These are phyloP conservation scores for Geotrichum bryndzae DNA, from an alignment of 1,139 yeast species.

Conservation along the genomic window DNA sequence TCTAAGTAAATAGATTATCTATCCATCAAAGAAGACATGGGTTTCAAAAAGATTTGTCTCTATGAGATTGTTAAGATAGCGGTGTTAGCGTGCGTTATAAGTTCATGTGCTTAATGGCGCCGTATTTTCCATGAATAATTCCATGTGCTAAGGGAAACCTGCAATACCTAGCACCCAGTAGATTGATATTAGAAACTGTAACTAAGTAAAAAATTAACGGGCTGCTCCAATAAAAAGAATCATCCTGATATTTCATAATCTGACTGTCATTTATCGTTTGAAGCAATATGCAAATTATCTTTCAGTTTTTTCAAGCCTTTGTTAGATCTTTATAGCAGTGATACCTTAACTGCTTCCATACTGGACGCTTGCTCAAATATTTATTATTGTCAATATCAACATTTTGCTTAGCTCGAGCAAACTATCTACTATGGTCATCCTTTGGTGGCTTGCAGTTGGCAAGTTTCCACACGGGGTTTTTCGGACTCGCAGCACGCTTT, in stretches of 20 bases:
- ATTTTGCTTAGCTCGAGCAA: not conserved
- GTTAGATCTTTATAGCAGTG: not conserved
- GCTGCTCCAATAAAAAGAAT: too few relatives aligned
- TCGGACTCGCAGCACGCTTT: too few relatives aligned
- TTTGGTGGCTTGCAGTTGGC: too few relatives aligned
- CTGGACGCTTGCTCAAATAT: not conserved
- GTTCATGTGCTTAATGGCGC: too few relatives aligned
- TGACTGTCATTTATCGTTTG: not conserved
- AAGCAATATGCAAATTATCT: too few relatives aligned
- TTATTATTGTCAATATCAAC: not conserved
- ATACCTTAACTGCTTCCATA: not conserved
- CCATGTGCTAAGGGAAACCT: too few relatives aligned
- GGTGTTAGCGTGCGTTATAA: too few relatives aligned
- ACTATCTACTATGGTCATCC: not conserved
- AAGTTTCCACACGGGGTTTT: too few relatives aligned
- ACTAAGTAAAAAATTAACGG: too few relatives aligned
- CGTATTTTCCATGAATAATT: too few relatives aligned
- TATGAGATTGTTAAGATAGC: too few relatives aligned
- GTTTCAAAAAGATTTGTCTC: not conserved
- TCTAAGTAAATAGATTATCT: not conserved
- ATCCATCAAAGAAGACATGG: not conserved
- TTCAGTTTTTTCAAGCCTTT: not conserved
- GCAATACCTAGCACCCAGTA: too few relatives aligned
- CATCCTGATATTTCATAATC: not conserved
- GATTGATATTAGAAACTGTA: not conserved